Evolutionary conservation across 495 filamentous ascomycete species (phyloP).

Genomic region (Tuber magnatum): DNA sequence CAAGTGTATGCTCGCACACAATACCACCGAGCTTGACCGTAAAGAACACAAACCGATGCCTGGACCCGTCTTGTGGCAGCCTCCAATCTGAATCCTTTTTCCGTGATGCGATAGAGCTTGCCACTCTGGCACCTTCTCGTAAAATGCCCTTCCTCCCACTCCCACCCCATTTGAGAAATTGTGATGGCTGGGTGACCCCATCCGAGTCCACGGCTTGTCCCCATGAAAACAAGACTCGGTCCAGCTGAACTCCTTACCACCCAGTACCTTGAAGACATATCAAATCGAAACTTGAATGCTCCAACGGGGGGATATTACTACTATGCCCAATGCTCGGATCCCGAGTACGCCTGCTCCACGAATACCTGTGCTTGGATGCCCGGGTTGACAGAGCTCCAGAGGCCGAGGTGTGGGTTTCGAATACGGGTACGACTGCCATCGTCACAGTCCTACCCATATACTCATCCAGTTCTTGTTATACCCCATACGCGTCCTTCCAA

Average conservation of each 20-base stretch:
- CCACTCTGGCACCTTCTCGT: neutral
- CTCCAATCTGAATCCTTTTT: neutral
- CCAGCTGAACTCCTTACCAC: neutral
- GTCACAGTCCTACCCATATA: neutral
- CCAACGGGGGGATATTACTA: neutral
- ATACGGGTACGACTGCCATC: neutral
- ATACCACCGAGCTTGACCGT: neutral
- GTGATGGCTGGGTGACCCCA: neutral
- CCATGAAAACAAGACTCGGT: neutral
- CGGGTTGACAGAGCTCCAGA: neutral
- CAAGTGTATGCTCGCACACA: neutral
- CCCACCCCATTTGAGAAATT: neutral
- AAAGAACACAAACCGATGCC: neutral
- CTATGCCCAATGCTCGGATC: neutral
- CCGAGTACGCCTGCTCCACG: neutral
- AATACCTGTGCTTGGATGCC: neutral
- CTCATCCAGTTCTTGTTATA: conserved; percentile 18
- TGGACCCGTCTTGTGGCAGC: neutral
- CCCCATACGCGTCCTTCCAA: conserved; percentile 3
- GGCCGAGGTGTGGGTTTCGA: neutral
- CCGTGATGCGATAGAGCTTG: neutral
- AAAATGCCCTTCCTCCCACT: neutral
- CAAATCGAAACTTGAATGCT: neutral
- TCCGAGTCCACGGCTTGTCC: neutral
- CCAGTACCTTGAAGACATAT: neutral